phyloP scores from a whole-genome alignment of 768 basidiomycete species.

The Mycena indigotica region DNA sequence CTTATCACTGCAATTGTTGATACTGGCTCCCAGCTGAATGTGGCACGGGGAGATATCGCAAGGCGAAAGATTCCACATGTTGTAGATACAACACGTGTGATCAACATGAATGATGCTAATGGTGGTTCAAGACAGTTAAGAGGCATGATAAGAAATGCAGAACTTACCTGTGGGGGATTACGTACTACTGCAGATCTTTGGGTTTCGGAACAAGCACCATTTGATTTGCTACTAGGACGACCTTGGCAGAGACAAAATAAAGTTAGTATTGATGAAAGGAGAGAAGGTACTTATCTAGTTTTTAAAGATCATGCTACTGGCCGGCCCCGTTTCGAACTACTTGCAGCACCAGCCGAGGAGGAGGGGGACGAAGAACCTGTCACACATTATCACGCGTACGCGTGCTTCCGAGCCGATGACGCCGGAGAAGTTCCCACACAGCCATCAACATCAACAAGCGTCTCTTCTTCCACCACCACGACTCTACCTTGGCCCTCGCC shows the following conservation, averaged over 20 bases:
- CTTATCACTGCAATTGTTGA: constrained; percentile 27
- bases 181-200: constrained; percentile 25
- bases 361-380: too few species aligned
- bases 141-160: constrained; percentile 25
- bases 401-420: too few species aligned
- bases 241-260: constrained; percentile 30
- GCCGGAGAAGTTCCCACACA: too few species aligned
- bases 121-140: constrained; percentile 24
- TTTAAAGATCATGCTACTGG: constrained; percentile 21
- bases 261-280: constrained; percentile 28
- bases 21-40: constrained; percentile 31
- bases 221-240: constrained; percentile 25
- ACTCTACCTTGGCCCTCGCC: too few species aligned
- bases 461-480: too few species aligned
- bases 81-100: constrained; percentile 13
- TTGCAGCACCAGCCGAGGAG: constrained; percentile 6
- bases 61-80: neutral
- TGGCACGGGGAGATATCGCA: constrained; percentile 19
- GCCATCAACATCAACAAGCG: too few species aligned
- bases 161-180: constrained; percentile 25
- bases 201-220: constrained; percentile 17
- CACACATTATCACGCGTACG: too few species aligned
- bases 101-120: constrained; percentile 32
- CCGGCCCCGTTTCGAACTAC: constrained; percentile 15
- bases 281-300: constrained; percentile 30